phyloP scores from a whole-genome alignment of 2,329 filamentous ascomycete species.

The Botrytis pseudocinerea region DNA sequence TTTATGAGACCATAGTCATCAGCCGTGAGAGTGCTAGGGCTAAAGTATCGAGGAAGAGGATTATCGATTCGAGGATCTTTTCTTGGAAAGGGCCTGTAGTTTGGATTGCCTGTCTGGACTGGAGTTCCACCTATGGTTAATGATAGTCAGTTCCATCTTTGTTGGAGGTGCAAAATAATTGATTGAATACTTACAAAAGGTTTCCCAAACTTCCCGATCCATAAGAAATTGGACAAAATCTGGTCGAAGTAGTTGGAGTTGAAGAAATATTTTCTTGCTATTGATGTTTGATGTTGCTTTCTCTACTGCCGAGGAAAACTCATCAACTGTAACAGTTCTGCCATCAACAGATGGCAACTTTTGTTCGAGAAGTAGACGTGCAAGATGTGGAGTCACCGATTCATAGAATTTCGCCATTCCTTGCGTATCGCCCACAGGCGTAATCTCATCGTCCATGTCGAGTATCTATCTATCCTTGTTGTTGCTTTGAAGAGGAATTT shows the following conservation, averaged over 20 bases:
- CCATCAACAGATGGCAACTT: neutral
- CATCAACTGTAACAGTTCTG: neutral
- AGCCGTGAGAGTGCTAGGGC: neutral
- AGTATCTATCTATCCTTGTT: neutral
- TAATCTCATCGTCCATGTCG: neutral
- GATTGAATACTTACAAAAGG: neutral
- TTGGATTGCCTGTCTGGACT: neutral
- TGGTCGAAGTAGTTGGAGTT: neutral
- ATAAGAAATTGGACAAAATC: constrained; percentile 1
- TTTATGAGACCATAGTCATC: neutral
- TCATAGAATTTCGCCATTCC: neutral
- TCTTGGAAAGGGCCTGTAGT: neutral
- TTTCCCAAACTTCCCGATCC: neutral
- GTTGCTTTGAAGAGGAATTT: neutral
- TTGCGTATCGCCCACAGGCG: neutral
- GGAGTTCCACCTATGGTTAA: neutral
- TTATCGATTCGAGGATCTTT: neutral
- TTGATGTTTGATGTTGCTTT: neutral
- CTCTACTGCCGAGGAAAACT: neutral
- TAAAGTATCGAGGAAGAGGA: constrained; percentile 3
- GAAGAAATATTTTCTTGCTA: neutral
- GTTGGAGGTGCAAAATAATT: rapidly evolving
- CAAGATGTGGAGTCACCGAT: neutral
- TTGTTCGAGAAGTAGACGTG: neutral
- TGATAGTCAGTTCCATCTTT: neutral